Conservation (phyloP, 2,329 filamentous ascomycete species). For the Xenoacremonium recifei region DNA sequence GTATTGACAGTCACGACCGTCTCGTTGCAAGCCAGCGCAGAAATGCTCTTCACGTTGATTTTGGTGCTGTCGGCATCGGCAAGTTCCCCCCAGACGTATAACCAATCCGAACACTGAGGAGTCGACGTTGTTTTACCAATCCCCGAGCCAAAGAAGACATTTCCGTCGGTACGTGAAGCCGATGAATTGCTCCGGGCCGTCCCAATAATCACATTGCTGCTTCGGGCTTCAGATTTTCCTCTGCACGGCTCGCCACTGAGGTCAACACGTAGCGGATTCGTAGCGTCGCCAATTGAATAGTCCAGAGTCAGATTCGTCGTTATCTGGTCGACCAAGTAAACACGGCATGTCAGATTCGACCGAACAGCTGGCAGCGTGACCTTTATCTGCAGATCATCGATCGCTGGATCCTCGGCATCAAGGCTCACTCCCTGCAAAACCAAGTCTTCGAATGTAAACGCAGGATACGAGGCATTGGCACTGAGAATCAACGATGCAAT, state of each 20-base stretch:
- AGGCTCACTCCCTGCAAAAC: constrained; percentile 24
- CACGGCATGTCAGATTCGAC: constrained; percentile 26
- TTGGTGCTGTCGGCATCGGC: constrained; percentile 18
- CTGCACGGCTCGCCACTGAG: constrained; percentile 20
- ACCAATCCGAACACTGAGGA: constrained; percentile 29
- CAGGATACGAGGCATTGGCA: constrained; percentile 33
- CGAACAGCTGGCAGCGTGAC: constrained; percentile 31
- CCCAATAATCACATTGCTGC: constrained; percentile 18
- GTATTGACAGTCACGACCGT: constrained; percentile 29
- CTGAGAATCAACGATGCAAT: constrained; percentile 34
- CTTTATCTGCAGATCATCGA: constrained; percentile 16
- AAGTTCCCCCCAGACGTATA: constrained; percentile 36
- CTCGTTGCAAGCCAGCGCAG: constrained; percentile 39
- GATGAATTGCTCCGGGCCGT: constrained; percentile 5
- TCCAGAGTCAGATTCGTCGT: constrained; percentile 23
- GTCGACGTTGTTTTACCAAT: constrained; percentile 17
- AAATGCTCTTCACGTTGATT: constrained; percentile 28
- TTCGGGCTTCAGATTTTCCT: constrained; percentile 4
- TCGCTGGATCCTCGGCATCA: constrained; percentile 8
- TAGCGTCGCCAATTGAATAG: constrained; percentile 10
- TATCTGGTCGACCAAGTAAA: constrained; percentile 18
- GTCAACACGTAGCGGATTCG: constrained; percentile 21
- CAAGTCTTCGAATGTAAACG: constrained; percentile 34
- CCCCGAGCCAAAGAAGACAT: constrained; percentile 17
- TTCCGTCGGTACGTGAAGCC: not conserved